Percentiles rank a stretch among this genome's conserved stretches.
Evolutionary conservation across 83 land plant genomes (phyloP).

Genomic region (Picea abies): DNA sequence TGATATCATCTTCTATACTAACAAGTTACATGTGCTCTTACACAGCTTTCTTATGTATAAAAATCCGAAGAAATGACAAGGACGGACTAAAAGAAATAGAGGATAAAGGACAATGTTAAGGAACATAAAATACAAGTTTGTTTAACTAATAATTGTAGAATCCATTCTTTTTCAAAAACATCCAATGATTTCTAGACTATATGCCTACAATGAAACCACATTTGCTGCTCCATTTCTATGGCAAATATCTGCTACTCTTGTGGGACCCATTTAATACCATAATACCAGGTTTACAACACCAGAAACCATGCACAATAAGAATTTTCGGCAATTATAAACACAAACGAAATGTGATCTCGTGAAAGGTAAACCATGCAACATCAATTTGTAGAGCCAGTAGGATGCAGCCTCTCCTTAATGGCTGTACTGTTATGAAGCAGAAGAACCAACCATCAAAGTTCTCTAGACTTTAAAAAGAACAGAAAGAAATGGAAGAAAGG

Average conservation of each 20-base stretch:
- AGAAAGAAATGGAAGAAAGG: not conserved
- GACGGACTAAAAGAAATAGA: not conserved
- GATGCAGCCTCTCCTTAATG: too few species aligned
- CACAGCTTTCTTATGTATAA: too few species aligned
- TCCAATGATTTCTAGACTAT: not conserved
- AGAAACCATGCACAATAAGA: not conserved
- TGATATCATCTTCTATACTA: too few species aligned
- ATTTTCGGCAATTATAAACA: not conserved
- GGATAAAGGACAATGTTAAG: constrained; percentile 3
- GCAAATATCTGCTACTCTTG: not conserved
- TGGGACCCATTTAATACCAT: not conserved
- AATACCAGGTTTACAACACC: not conserved
- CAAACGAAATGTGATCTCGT: too few species aligned
- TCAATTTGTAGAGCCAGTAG: too few species aligned
- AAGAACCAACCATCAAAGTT: not conserved
- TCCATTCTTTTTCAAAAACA: not conserved
- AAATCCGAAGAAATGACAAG: too few species aligned
- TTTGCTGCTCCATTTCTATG: not conserved
- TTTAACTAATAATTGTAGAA: not conserved
- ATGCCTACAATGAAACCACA: not conserved
- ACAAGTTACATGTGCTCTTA: too few species aligned
- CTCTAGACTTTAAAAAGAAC: not conserved
- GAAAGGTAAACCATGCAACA: too few species aligned
- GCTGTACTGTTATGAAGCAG: too few species aligned
- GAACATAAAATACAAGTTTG: not conserved